Evolutionary conservation across 2,329 filamentous ascomycete species (phyloP).

Genomic region (Bipolaris gigantea): DNA sequence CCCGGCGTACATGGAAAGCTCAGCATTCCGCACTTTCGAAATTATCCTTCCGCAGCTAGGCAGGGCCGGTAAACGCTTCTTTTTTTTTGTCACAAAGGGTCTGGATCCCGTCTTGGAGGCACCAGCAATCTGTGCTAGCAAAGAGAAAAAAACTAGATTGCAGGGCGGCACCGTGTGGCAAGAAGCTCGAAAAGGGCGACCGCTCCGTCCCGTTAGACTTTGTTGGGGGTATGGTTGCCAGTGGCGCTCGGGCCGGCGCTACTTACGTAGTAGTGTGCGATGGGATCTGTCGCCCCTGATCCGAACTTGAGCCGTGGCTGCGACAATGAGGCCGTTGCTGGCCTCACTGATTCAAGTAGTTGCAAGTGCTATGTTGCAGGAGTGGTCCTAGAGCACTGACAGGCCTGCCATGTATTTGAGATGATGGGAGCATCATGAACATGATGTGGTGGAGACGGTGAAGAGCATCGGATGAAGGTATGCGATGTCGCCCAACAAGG

Average conservation of each 20-base stretch:
- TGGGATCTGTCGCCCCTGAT: not conserved
- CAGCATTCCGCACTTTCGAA: not conserved
- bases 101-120: not conserved
- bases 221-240: not conserved
- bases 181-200: not conserved
- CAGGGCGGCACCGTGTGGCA: not conserved
- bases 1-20: not conserved
- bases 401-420: not conserved
- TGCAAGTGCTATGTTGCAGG: not conserved
- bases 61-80: not conserved
- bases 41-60: not conserved
- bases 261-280: not conserved
- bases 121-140: not conserved
- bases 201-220: not conserved
- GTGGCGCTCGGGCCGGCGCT: not conserved
- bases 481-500: too few relatives aligned
- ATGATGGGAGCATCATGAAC: not conserved
- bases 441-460: not conserved
- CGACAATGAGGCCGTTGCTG: not conserved
- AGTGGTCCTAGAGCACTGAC: not conserved
- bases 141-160: not conserved
- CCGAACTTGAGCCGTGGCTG: not conserved
- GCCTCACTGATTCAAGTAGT: not conserved
- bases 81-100: not conserved
- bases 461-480: not conserved